Conservation (phyloP, 257 asterid species). For the Solanum etuberosum region DNA sequence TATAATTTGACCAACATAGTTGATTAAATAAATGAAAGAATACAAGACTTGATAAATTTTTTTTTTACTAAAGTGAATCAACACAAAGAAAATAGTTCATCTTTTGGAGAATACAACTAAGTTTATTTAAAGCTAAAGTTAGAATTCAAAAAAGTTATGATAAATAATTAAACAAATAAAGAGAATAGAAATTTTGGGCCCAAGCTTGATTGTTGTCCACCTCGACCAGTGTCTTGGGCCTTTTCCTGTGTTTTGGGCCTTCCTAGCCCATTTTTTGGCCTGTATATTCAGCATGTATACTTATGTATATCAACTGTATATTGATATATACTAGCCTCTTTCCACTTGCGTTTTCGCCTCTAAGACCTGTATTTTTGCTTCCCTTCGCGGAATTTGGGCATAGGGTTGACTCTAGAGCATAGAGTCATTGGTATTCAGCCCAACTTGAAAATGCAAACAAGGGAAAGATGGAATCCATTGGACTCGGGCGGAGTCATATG, state of each 20-base stretch:
- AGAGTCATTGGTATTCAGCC: background rate
- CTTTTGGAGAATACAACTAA: background rate
- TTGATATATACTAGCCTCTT: background rate
- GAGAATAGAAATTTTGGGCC: background rate
- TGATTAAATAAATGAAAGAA: background rate
- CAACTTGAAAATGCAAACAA: background rate
- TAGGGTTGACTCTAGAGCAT: background rate
- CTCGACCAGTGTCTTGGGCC: background rate
- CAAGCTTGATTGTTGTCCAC: background rate
- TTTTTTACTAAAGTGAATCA: background rate
- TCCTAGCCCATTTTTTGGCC: background rate
- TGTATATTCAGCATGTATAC: too few relatives aligned
- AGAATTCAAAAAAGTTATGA: background rate
- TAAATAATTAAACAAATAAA: too few relatives aligned
- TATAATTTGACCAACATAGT: background rate
- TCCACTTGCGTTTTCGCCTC: background rate
- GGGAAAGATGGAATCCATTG: background rate
- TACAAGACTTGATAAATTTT: background rate
- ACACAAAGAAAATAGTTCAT: background rate
- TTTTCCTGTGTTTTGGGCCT: background rate
- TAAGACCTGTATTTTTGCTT: background rate
- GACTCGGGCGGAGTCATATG: background rate
- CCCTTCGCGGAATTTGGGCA: background rate
- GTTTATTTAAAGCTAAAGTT: background rate
- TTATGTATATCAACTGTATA: background rate